A percentile compares a stretch with the other conserved stretches of the same genome.
These are phyloP conservation scores for Gnomoniopsis sp. DNA, from an alignment of 2,329 filamentous ascomycete genomes.

Conservation along the genomic window DNA sequence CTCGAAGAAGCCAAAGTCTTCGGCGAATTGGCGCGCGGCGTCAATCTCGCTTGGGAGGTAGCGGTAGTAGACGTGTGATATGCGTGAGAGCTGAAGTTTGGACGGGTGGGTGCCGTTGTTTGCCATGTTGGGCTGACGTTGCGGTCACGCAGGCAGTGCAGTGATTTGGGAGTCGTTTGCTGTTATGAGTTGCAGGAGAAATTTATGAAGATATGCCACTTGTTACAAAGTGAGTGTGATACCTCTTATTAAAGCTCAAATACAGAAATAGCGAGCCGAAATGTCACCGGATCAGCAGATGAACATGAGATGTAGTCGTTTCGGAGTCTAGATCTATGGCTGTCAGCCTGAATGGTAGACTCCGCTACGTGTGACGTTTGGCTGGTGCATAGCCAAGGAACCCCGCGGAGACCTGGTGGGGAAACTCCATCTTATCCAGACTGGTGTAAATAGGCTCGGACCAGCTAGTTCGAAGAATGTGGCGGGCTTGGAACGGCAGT, in stretches of 20 bases:
- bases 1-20: conserved; percentile 46
- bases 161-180: too few relatives aligned
- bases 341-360: not conserved
- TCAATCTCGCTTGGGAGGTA: conserved; percentile 46
- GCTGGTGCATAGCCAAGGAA: not conserved
- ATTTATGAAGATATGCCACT: not conserved
- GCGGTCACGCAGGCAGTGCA: not conserved
- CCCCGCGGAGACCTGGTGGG: conserved; percentile 9
- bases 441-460: not conserved
- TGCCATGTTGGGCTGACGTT: conserved; percentile 19
- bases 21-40: conserved; percentile 38
- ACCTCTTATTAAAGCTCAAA: not conserved
- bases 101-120: conserved; percentile 19
- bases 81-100: conserved; percentile 35
- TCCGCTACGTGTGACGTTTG: conserved; percentile 5
- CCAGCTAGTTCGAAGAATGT: not conserved
- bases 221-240: not conserved
- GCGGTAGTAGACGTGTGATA: conserved; percentile 46
- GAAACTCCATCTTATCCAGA: conserved; percentile 7
- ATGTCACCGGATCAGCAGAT: not conserved
- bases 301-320: not conserved
- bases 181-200: too few relatives aligned
- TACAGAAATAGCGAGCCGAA: not conserved
- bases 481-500: conserved; percentile 4
- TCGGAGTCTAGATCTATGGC: not conserved